phyloP scores from a whole-genome alignment of 2,329 filamentous ascomycete species.

The Talaromyces pinophilus region DNA sequence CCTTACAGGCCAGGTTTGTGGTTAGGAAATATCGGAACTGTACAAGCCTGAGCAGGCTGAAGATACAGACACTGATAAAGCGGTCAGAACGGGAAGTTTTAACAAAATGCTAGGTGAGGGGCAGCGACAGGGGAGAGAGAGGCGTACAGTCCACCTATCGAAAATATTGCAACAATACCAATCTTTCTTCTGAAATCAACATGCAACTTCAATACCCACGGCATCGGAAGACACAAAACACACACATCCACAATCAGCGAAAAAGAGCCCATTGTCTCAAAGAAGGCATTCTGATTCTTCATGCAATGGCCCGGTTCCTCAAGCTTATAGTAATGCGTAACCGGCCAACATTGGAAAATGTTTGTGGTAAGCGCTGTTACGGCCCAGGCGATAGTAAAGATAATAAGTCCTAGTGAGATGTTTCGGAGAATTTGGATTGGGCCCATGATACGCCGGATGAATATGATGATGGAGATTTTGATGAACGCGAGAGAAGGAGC shows the following conservation, averaged over 20 bases:
- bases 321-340: conserved; percentile 10
- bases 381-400: conserved; percentile 4
- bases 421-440: not conserved
- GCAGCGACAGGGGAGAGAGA: too few species aligned
- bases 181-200: conserved; percentile 2
- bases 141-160: not conserved
- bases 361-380: not conserved
- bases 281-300: conserved; percentile 1
- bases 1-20: conserved; percentile 7
- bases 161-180: not conserved
- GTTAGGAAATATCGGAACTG: conserved; percentile 9
- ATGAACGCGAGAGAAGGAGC: not conserved
- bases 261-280: conserved; percentile 6
- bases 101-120: not conserved
- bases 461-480: conserved; percentile 2
- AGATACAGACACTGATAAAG: conserved; percentile 8
- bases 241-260: conserved; percentile 8
- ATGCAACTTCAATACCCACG: not conserved
- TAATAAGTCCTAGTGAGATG: not conserved
- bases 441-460: not conserved
- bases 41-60: conserved; percentile 15
- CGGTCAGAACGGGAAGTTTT: not conserved
- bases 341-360: conserved; percentile 10
- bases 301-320: not conserved
- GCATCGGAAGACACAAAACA: not conserved